Conservation (phyloP, 768 basidiomycete species). For the Polyporus arcularius region DNA sequence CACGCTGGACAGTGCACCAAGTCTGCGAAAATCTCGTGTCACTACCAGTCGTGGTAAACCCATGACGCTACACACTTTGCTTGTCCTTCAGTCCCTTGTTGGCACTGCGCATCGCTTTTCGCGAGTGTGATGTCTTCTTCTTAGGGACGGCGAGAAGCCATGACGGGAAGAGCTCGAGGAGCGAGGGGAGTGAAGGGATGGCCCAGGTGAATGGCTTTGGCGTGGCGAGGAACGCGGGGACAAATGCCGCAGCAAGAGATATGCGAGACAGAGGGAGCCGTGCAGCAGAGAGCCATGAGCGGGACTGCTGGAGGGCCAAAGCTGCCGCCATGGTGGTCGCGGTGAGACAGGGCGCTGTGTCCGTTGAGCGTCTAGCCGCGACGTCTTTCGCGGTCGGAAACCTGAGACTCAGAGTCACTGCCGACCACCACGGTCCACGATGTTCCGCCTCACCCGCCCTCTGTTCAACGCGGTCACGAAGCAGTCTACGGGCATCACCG, state of each 20-base stretch:
- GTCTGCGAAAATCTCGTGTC: slow-evolving; percentile 47
- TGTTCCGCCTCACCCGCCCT: slow-evolving; percentile 80
- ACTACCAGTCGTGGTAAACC: not conserved
- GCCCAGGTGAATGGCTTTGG: slow-evolving; percentile 36
- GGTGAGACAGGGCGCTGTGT: not conserved
- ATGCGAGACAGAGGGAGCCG: slow-evolving; percentile 26
- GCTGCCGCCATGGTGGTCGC: slow-evolving; percentile 38
- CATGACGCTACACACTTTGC: slow-evolving; percentile 57
- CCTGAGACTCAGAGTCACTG: not conserved
- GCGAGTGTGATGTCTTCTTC: slow-evolving; percentile 88
- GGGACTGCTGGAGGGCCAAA: slow-evolving; percentile 37
- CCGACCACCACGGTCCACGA: slow-evolving; percentile 35
- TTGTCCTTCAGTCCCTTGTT: slow-evolving; percentile 96
- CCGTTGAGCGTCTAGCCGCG: slow-evolving; percentile 17
- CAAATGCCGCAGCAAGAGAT: slow-evolving; percentile 23
- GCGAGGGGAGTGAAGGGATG: slow-evolving; percentile 44
- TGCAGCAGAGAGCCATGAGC: slow-evolving; percentile 17
- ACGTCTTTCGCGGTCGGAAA: not conserved
- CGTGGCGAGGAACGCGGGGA: slow-evolving; percentile 26
- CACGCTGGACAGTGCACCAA: slow-evolving; percentile 91
- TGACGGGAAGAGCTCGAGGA: slow-evolving; percentile 80
- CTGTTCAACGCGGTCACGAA: slow-evolving; percentile 66
- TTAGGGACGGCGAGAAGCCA: slow-evolving; percentile 93
- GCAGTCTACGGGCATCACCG: slow-evolving; percentile 82
- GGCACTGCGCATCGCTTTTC: slow-evolving; percentile 92